Conservation (phyloP, 345 rosid species). For the Gossypium raimondii region DNA sequence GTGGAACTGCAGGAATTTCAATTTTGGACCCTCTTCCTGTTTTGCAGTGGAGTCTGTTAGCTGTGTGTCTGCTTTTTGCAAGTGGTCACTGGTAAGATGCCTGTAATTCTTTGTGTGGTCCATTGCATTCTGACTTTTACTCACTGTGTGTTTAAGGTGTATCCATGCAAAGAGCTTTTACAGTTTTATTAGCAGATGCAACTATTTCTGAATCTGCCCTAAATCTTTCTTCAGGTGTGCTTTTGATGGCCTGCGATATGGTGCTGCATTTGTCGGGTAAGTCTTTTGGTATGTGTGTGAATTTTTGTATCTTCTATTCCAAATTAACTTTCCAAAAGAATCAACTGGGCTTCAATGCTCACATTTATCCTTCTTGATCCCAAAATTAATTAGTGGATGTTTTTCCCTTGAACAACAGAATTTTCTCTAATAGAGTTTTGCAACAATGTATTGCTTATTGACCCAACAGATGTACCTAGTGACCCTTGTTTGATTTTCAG, state of each 20-base stretch:
- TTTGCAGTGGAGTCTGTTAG: conserved; percentile 76
- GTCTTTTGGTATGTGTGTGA: conserved; percentile 19
- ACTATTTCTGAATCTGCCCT: conserved; percentile 4
- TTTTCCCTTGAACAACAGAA: background rate
- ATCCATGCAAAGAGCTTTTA: background rate
- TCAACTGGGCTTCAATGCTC: background rate
- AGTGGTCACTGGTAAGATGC: conserved; percentile 83
- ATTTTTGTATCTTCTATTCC: conserved; percentile 2
- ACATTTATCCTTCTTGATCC: background rate
- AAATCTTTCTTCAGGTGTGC: conserved; percentile 63
- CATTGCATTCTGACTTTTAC: background rate
- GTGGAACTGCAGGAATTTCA: conserved; percentile 24
- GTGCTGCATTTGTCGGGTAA: conserved; percentile 95
- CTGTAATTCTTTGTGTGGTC: background rate
- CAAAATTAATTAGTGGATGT: background rate
- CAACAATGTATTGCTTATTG: background rate
- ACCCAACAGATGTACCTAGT: conserved; percentile 3
- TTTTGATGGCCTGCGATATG: conserved; percentile 92
- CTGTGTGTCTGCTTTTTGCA: conserved; percentile 74
- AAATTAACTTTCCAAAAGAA: background rate
- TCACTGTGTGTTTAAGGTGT: background rate
- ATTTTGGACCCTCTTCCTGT: conserved; percentile 54
- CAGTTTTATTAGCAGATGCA: background rate
- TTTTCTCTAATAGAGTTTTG: background rate
- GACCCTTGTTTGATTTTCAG: conserved; percentile 35